phyloP scores from a whole-genome alignment of 768 basidiomycete species.

The Krasilnikovozyma curviuscula region DNA sequence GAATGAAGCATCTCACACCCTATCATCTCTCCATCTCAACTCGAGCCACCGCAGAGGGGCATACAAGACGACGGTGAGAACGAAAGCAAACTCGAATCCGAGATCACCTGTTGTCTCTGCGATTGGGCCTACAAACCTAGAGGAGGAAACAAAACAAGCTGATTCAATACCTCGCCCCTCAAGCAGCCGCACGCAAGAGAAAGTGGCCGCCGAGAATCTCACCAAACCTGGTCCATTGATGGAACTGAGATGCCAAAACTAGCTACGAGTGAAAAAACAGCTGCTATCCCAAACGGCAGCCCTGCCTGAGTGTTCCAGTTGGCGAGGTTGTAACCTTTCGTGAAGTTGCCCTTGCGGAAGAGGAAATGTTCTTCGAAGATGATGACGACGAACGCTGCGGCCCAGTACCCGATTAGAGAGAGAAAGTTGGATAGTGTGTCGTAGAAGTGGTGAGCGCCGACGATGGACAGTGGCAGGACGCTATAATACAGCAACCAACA shows the following conservation, averaged over 20 bases:
- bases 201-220: conserved; percentile 22
- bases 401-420: conserved; percentile 49
- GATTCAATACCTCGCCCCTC: no score
- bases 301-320: conserved; percentile 20
- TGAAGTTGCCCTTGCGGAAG: conserved; percentile 21
- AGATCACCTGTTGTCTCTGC: conserved; percentile 21
- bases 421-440: conserved; percentile 44
- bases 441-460: conserved; percentile 51
- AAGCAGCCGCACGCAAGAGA: conserved; percentile 17
- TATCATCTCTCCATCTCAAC: no score
- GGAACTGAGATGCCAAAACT: conserved; percentile 28
- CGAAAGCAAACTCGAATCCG: conserved; percentile 26
- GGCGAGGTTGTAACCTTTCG: conserved; percentile 26
- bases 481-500: no score
- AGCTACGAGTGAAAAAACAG: conserved; percentile 22
- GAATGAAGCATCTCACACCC: no score
- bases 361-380: no score
- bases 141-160: not conserved
- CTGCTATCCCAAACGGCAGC: conserved; percentile 30
- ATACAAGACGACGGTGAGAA: conserved; percentile 18
- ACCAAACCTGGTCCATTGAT: conserved; percentile 28
- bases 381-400: conserved; percentile 36
- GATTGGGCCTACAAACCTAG: conserved; percentile 7
- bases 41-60: no score
- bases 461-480: conserved; percentile 46